Percentiles rank a stretch among this genome's conserved stretches.
These are phyloP conservation scores for Dactylis glomerata DNA, from an alignment of 176 grass and related monocot species.

Conservation along the genomic window DNA sequence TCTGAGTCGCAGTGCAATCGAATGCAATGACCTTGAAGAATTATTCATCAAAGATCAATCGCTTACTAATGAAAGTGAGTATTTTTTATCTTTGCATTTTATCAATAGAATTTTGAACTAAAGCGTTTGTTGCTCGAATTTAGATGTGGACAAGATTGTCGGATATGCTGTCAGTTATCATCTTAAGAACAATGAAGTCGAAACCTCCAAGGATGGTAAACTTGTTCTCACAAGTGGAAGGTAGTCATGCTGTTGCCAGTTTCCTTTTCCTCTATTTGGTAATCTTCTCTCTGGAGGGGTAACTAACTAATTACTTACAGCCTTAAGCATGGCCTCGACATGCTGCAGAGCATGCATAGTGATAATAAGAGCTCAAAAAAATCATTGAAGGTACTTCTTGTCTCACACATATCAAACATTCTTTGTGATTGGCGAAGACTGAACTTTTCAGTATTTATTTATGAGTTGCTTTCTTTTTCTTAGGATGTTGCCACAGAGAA, in stretches of 20 bases:
- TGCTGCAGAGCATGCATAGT: conserved; percentile 93
- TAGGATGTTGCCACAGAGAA: conserved; percentile 98
- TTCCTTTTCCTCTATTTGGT: background rate
- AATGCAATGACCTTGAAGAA: conserved; percentile 86
- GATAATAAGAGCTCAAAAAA: conserved; percentile 95
- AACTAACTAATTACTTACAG: conserved; percentile 40
- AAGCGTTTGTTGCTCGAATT: conserved; percentile 27
- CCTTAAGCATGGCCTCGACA: conserved; percentile 80
- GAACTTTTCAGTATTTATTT: background rate
- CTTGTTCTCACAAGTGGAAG: conserved; percentile 63
- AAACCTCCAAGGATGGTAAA: conserved; percentile 75
- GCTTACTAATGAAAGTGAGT: conserved; percentile 94
- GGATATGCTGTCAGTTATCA: conserved; percentile 95
- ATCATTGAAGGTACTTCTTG: conserved; percentile 74
- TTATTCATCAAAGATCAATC: conserved; percentile 93
- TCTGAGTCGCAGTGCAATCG: conserved; percentile 68
- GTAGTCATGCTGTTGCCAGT: conserved; percentile 24
- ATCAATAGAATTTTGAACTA: background rate
- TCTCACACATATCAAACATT: conserved; percentile 20
- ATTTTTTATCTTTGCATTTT: conserved; percentile 15
- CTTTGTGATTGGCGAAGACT: background rate
- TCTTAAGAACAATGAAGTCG: conserved; percentile 61
- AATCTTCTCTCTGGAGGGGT: conserved; percentile 6
- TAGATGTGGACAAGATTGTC: conserved; percentile 94
- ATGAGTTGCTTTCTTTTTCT: conserved; percentile 21